Base-by-base conservation (phyloP, 495 filamentous ascomycete species). In the Trichoderma parareesei region DNA sequence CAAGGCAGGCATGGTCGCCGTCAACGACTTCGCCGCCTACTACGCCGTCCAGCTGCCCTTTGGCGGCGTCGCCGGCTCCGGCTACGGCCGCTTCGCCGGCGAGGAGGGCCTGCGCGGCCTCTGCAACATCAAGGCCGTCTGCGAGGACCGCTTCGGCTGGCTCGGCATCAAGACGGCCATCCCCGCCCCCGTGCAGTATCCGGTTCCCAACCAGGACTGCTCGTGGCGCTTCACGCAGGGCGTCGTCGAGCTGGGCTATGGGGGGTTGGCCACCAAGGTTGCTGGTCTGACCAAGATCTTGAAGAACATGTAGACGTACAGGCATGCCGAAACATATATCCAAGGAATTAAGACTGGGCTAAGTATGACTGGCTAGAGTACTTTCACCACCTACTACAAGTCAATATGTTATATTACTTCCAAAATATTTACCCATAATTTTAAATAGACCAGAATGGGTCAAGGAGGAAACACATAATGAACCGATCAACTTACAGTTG, bases 41-140 rank as follows among this genome's bases (percentile, higher is more conserved):
- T 98, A 98, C 74, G 89, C 93, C 35, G 90, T 95, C 16, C 90
- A 94, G 76, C 75, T 98, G 16, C 94, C 94, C 0, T 98, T 98
- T 73, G 94, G 94, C 33, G 94, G 94, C 35, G 84, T 90, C 20
- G 83, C 84, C 64, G 93, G 91, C 0, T 92, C 88, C 48, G 94
- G 94, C 3, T 97, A 98, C 74, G 94, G 95, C 6, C 78, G 94
- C 16, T 98, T 98, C 78, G 94, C 90, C 0, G 94, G 91, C 43
- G 89, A 89, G 60, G 94, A 98, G 72, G 94, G 95, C 3, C 75
- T 98, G 64, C 83, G 91, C 40, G 85, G 84, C 0, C 69, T 98
- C 60, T 94, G 91, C 70, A 97, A 97, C 77, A 67, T 86, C 37
- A 98, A 98, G 79, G 82, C 89, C 33, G 79, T 98, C 37, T 95